phyloP scores from a whole-genome alignment of 2,329 filamentous ascomycete species.

The Penicillium sp. region DNA sequence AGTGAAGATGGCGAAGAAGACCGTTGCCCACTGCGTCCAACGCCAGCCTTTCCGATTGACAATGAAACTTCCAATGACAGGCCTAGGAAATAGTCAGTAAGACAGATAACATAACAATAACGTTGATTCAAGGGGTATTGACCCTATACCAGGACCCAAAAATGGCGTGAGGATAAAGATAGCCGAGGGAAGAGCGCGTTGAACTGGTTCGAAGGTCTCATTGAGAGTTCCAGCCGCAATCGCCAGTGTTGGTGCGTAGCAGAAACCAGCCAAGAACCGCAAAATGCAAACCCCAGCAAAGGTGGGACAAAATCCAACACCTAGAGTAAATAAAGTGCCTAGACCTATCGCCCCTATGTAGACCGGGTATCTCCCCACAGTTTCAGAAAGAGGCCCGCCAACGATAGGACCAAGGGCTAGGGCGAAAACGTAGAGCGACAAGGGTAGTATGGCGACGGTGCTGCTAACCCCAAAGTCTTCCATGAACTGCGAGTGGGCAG shows the following conservation, averaged over 20 bases:
- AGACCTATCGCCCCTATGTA: slow-evolving; percentile 16
- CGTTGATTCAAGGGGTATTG: neutral
- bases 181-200: slow-evolving; percentile 18
- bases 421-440: slow-evolving; percentile 19
- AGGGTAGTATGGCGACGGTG: slow-evolving; percentile 16
- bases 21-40: slow-evolving; percentile 21
- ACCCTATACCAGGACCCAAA: slow-evolving; percentile 24
- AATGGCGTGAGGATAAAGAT: slow-evolving; percentile 24
- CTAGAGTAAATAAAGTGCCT: slow-evolving; percentile 18
- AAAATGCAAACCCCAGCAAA: slow-evolving; percentile 14
- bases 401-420: slow-evolving; percentile 23
- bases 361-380: slow-evolving; percentile 22
- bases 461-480: slow-evolving; percentile 14
- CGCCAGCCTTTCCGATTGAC: slow-evolving; percentile 22
- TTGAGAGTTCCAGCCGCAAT: slow-evolving; percentile 22
- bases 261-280: slow-evolving; percentile 19
- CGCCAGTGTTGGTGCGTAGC: slow-evolving; percentile 13
- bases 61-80: slow-evolving; percentile 24
- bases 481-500: slow-evolving; percentile 16
- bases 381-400: slow-evolving; percentile 24
- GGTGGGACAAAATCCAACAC: slow-evolving; percentile 12
- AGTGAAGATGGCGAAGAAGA: slow-evolving; percentile 16
- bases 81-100: slow-evolving; percentile 9
- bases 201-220: slow-evolving; percentile 20
- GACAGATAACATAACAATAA: neutral